Evolutionary conservation across 225 moss, liverwort and hornwort species (phyloP).

Genomic region (Physcomitrellopsis africana): DNA sequence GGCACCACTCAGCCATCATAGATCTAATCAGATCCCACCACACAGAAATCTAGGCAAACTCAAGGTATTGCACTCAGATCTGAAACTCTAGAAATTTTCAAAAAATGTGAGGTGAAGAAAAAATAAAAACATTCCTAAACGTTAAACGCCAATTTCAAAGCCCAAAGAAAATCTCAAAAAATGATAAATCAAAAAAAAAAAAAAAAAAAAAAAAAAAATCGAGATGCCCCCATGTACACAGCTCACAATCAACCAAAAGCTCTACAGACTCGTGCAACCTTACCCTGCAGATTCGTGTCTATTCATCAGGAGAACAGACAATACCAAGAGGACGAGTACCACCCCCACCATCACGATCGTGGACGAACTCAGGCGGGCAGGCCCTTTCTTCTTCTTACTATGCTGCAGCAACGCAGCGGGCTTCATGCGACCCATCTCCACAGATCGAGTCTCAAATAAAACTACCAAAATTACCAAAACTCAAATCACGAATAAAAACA

Average conservation of each 20-base stretch:
- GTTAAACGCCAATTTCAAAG: background rate
- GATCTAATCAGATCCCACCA: too few species aligned
- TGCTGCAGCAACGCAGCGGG: slow-evolving; percentile 81
- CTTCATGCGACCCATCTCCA: slow-evolving; percentile 75
- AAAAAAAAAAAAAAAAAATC: too few species aligned
- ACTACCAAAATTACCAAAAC: too few species aligned
- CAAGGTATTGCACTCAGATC: background rate
- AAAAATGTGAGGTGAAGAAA: background rate
- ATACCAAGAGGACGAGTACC: slow-evolving; percentile 53
- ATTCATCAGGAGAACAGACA: slow-evolving; percentile 57
- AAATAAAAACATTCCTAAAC: background rate
- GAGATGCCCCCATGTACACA: too few species aligned
- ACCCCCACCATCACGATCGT: slow-evolving; percentile 63
- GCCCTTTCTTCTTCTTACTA: slow-evolving; percentile 85
- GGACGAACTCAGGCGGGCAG: slow-evolving; percentile 57
- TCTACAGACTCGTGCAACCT: background rate
- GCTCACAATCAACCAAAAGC: too few species aligned
- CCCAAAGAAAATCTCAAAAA: background rate
- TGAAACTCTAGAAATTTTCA: slow-evolving; percentile 21
- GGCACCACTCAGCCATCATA: slow-evolving; percentile 16
- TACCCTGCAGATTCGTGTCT: slow-evolving; percentile 57
- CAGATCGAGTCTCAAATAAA: background rate
- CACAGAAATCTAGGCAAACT: background rate
- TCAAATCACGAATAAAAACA: background rate
- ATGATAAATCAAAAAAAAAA: too few species aligned